These are phyloP conservation scores for Penicillium sp. DNA, from an alignment of 2,329 filamentous ascomycete genomes.

Conservation along the genomic window DNA sequence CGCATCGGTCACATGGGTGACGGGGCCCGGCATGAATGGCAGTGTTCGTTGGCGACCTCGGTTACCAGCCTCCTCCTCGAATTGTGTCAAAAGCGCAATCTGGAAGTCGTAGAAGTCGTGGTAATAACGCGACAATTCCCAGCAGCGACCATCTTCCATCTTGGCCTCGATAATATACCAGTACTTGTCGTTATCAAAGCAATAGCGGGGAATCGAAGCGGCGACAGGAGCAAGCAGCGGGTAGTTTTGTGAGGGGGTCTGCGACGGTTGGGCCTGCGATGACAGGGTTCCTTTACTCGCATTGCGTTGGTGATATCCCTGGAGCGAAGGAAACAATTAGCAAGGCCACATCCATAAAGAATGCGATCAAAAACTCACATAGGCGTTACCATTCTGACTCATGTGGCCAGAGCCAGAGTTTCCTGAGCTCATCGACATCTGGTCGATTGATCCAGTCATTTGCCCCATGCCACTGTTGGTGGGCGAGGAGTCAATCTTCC, in stretches of 20 bases:
- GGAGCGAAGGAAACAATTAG: not conserved
- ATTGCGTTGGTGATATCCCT: constrained; percentile 42
- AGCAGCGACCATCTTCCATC: constrained; percentile 85
- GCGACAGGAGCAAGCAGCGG: constrained; percentile 67
- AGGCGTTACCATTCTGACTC: constrained; percentile 50
- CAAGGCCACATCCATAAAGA: not conserved
- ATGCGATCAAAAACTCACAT: constrained; percentile 43
- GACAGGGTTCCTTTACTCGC: constrained; percentile 37
- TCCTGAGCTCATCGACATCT: constrained; percentile 71
- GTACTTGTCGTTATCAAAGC: constrained; percentile 95
- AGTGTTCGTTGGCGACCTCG: constrained; percentile 76
- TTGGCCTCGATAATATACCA: constrained; percentile 96
- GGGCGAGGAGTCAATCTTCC: constrained; percentile 67
- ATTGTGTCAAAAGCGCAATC: constrained; percentile 86
- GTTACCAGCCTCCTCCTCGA: constrained; percentile 89
- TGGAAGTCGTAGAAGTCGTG: constrained; percentile 99
- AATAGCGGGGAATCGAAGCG: constrained; percentile 87
- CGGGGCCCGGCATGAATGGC: constrained; percentile 96
- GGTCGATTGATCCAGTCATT: constrained; percentile 70
- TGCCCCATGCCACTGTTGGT: constrained; percentile 45
- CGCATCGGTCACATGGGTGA: constrained; percentile 96
- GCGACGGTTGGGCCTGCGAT: constrained; percentile 33
- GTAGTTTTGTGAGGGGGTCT: constrained; percentile 50
- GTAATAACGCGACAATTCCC: constrained; percentile 93
- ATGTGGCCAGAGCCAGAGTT: constrained; percentile 47